A percentile compares a stretch with the other conserved stretches of the same genome.
These are phyloP conservation scores for Coemansia biformis DNA, from an alignment of 192 early-diverging fungal species.

Conservation along the genomic window DNA sequence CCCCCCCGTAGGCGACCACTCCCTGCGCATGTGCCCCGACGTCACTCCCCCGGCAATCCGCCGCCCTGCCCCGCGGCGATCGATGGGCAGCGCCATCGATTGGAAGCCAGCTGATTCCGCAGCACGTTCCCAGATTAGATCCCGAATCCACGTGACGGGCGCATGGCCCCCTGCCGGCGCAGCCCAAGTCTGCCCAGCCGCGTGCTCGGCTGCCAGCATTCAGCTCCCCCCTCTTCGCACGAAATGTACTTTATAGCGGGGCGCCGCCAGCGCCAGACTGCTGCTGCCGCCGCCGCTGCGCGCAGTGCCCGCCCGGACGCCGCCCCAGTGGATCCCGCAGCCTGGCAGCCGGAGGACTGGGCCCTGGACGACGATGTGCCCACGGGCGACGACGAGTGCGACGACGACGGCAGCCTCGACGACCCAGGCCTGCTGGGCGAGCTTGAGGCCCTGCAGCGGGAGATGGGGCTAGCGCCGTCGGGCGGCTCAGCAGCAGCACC, in stretches of 20 bases:
- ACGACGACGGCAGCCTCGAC: constrained; percentile 19
- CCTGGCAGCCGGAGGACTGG: constrained; percentile 1
- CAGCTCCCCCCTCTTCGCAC: too few species aligned
- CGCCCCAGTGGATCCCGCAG: neutral
- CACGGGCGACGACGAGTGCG: constrained; percentile 3
- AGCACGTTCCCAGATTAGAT: too few species aligned
- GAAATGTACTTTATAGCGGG: constrained; percentile 4
- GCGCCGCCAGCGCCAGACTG: neutral
- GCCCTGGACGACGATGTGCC: constrained; percentile 2
- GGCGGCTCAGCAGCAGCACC: neutral
- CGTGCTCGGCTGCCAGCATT: too few species aligned
- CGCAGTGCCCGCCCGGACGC: neutral
- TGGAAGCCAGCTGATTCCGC: too few species aligned
- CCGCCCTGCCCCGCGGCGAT: too few species aligned
- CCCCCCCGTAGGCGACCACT: too few species aligned
- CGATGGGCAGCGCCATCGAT: too few species aligned
- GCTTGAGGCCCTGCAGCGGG: constrained; percentile 30
- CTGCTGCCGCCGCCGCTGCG: neutral
- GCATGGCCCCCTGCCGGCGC: too few species aligned
- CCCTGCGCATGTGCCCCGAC: too few species aligned
- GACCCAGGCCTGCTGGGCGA: constrained; percentile 43
- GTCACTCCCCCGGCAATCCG: too few species aligned
- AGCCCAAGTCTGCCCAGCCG: too few species aligned
- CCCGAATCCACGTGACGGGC: too few species aligned
- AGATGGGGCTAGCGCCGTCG: constrained; percentile 27